Conservation (phyloP, 2,329 filamentous ascomycete species). For the Penicillium sp. region DNA sequence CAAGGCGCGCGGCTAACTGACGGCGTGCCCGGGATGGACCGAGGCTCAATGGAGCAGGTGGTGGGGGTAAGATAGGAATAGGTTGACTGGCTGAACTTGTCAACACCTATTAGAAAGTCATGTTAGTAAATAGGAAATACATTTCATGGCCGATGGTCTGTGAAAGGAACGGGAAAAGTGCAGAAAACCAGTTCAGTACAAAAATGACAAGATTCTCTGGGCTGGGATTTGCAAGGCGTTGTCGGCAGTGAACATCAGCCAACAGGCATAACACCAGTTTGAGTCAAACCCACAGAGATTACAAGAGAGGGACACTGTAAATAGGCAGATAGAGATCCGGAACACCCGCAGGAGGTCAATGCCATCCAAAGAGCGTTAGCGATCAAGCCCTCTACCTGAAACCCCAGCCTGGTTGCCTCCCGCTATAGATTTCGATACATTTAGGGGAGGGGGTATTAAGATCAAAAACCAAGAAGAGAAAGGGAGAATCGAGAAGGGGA, state of each 20-base stretch:
- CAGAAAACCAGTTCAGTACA: neutral
- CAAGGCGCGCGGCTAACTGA: constrained; percentile 84
- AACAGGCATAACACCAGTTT: neutral
- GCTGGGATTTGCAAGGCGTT: neutral
- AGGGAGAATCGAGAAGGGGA: constrained; percentile 11
- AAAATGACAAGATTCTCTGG: neutral
- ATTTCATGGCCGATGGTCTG: neutral
- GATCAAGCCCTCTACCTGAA: neutral
- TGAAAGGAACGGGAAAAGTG: neutral
- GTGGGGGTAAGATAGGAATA: constrained; percentile 49
- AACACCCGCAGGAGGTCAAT: neutral
- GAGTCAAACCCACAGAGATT: neutral
- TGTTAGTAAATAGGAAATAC: constrained; percentile 14
- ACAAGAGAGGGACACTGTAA: neutral
- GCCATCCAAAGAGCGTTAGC: neutral
- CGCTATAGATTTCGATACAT: neutral
- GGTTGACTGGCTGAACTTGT: constrained; percentile 41
- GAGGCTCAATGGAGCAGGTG: constrained; percentile 79
- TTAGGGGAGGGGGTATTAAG: neutral
- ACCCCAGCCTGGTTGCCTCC: neutral
- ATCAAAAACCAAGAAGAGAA: neutral
- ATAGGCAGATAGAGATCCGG: neutral
- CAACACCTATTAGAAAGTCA: constrained; percentile 24
- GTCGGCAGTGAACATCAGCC: neutral
- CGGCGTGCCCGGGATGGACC: constrained; percentile 82